Percentiles rank a stretch among this genome's conserved stretches.
phyloP scores from a whole-genome alignment of 805 yeast species.

The Naumovozyma baii region DNA sequence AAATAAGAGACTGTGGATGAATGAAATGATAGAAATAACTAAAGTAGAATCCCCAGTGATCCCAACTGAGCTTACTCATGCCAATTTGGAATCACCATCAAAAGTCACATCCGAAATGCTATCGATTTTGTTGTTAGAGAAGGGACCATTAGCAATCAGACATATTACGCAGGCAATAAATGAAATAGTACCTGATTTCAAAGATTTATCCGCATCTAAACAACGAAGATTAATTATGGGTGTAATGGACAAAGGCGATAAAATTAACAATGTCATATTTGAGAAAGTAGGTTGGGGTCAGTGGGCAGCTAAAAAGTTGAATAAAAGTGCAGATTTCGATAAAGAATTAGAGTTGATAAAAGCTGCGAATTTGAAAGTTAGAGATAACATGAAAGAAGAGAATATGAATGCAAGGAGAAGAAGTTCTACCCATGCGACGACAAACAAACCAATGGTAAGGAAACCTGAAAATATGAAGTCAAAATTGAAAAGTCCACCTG shows the following conservation, averaged over 20 bases:
- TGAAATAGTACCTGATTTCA: slow-evolving; percentile 66
- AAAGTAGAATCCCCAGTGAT: neutral
- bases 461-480: slow-evolving; percentile 20
- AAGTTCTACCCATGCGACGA: slow-evolving; percentile 6
- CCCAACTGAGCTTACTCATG: neutral
- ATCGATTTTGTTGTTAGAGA: slow-evolving; percentile 53
- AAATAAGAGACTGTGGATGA: too few relatives aligned
- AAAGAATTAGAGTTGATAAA: slow-evolving; percentile 35
- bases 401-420: slow-evolving; percentile 26
- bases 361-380: slow-evolving; percentile 33
- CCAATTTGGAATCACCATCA: neutral
- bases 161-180: slow-evolving; percentile 74
- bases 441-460: neutral
- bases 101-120: slow-evolving; percentile 17
- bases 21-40: neutral
- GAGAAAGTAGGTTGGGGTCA: slow-evolving; percentile 98
- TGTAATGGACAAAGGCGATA: slow-evolving; percentile 66
- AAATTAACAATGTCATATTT: slow-evolving; percentile 48
- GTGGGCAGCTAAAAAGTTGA: slow-evolving; percentile 58
- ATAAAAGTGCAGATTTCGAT: slow-evolving; percentile 9
- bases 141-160: slow-evolving; percentile 86
- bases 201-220: slow-evolving; percentile 69
- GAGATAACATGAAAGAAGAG: slow-evolving; percentile 28
- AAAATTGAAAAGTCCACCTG: slow-evolving; percentile 8
- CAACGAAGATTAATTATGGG: slow-evolving; percentile 85